Evolutionary conservation across 805 yeast genomes (phyloP), one percentile per base, ranked within the genome.

Genomic region (Teunomyces kruisii): DNA sequence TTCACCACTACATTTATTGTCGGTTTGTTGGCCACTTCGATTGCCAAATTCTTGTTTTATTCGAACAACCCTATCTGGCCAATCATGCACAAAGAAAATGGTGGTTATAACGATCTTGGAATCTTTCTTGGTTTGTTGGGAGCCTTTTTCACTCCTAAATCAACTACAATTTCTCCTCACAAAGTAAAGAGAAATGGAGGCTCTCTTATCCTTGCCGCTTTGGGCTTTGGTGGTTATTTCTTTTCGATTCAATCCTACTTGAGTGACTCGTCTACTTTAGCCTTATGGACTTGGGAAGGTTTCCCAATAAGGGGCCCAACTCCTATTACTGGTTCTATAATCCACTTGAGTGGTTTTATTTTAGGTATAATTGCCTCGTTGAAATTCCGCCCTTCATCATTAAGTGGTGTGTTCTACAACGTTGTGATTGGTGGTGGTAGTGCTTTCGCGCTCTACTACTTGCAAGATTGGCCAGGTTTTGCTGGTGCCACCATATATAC

Each of bases 1-100:
- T 80, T 78, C 52, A 70, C 81, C 4, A 59, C 81, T 3, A 72
- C 91, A 2, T 82, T 85, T 52, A 61, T 81, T 1, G 49, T 86
- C 22, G 99, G 99, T 13, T 73, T 94, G 47, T 71, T 87, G 35
- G 62, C 81, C 4, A 81, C 96, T 1, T 79, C 90, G 1, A 78
- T 88, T 26, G 72, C 88, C 14, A 94, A 94, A 59, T 86, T 78
- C 67, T 79, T 84, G 8, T 79, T 76, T 55, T 86, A 79, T 67
- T 81, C 98, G 2, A 91, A 91, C 60, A 94, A 94, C 61, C 99
- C 99, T 31, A 72, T 90, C 39, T 94, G 99, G 99, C 96, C 98
- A 24, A 86, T 91, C 41, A 84, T 94, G 91, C 84, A 90, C 61
- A 75, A 74, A 13, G 78, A 72, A 9, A 90, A 88, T 55, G 97